Evolutionary conservation across 495 filamentous ascomycete genomes (phyloP), one percentile per base, ranked within the genome.

Genomic region (Lasiosphaeris hirsuta): DNA sequence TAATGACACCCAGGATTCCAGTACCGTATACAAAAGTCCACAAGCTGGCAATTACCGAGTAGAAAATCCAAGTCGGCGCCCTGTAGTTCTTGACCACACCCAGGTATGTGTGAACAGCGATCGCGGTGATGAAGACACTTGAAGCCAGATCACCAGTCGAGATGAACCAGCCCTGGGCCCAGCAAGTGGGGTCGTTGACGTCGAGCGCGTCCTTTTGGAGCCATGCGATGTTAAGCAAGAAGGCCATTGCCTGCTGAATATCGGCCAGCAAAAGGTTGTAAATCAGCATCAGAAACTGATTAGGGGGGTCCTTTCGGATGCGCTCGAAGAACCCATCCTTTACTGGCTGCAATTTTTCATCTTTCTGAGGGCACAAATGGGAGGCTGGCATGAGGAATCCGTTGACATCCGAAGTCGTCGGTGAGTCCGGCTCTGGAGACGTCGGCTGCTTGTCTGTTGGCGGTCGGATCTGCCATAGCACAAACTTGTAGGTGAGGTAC

Each of bases 241-340:
- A 90, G n/a, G 84, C 85, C 10, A 84, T 73, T 1, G 84, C 77
- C 68, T 90, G 88, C 61, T 86, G 84, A 51, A 90, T 73, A 64
- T 90, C 88, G 50, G 88, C 88, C 40, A 90, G 62, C 4, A 92
- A 73, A 13, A 92, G 79, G 63, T 90, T 90, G 67, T 86, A 86
- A 50, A 90, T 88, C 11, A 92, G 78, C 42, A 90, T 62, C 4
- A 92, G 77, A 60, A 87, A 89, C 67, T 92, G 87, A 65, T 90
- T 90, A 11, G 73, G 75, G n/a, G 66, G 67, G 11, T 70, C 54
- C 47, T 57, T 60, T 40, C 57, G 30, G 13, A 59, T 19, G n/a
- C 63, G 51, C 35, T 63, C 38, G 11, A 55, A 36, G 39, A 65
- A 54, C 4, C 37, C 15, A 17, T 58, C 45, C 19, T 37, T 54